phyloP scores from a whole-genome alignment of 2,329 filamentous ascomycete genomes.

The Coniochaeta pulveracea region DNA sequence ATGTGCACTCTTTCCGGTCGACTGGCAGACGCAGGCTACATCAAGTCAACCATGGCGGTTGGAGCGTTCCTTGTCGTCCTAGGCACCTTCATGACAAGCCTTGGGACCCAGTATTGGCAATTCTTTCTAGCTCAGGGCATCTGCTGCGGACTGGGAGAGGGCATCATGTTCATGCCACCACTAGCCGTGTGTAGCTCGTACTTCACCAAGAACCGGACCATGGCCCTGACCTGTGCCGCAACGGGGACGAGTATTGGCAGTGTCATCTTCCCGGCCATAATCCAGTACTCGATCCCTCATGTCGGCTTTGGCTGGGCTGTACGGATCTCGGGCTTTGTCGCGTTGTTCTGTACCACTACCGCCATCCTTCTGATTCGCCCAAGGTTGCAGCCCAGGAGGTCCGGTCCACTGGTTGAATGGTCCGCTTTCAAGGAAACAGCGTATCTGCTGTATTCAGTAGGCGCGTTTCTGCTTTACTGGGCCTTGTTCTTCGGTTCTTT shows the following conservation, averaged over 20 bases:
- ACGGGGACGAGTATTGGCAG: slow-evolving; percentile 49
- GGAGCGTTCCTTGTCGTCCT: slow-evolving; percentile 30
- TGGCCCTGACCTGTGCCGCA: slow-evolving; percentile 48
- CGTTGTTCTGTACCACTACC: slow-evolving; percentile 29
- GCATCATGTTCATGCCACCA: slow-evolving; percentile 42
- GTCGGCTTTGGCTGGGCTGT: slow-evolving; percentile 35
- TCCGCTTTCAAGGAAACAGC: slow-evolving; percentile 32
- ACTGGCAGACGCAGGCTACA: slow-evolving; percentile 29
- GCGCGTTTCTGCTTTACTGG: slow-evolving; percentile 27
- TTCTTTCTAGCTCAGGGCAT: slow-evolving; percentile 41
- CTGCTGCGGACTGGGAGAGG: slow-evolving; percentile 42
- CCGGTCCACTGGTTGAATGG: slow-evolving; percentile 33
- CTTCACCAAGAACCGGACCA: slow-evolving; percentile 44
- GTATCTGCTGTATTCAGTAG: slow-evolving; percentile 26
- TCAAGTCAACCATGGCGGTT: slow-evolving; percentile 18
- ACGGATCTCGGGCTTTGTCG: slow-evolving; percentile 33
- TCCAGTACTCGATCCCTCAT: slow-evolving; percentile 24
- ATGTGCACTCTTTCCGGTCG: slow-evolving; percentile 29
- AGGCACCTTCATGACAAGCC: slow-evolving; percentile 32
- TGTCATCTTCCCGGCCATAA: slow-evolving; percentile 30
- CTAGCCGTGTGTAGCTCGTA: slow-evolving; percentile 47
- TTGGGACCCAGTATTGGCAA: slow-evolving; percentile 32
- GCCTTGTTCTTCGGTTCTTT: slow-evolving; percentile 38
- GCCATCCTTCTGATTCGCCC: slow-evolving; percentile 31
- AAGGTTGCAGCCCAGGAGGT: slow-evolving; percentile 27